These are phyloP conservation scores for Aspergillus coremiiformis DNA, from an alignment of 495 filamentous ascomycete genomes.

Conservation along the genomic window DNA sequence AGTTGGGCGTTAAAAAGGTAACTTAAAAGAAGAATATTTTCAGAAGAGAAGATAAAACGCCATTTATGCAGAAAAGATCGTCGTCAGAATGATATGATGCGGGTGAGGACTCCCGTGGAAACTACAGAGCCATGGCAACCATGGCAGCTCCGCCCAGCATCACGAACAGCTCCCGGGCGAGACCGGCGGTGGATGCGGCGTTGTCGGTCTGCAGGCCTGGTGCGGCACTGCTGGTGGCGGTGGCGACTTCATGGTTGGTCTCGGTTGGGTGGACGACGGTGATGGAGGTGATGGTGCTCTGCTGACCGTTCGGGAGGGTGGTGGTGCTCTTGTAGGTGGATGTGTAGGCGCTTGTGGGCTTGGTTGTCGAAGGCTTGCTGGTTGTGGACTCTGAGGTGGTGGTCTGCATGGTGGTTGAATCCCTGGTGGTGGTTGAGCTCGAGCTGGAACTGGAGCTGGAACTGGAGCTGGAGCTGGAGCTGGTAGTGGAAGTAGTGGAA, in stretches of 20 bases:
- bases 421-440: constrained; percentile 34
- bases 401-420: constrained; percentile 3
- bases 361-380: constrained; percentile 8
- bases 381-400: constrained; percentile 22
- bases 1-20: constrained; percentile 12
- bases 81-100: neutral
- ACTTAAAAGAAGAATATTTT: constrained; percentile 34
- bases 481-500: constrained; percentile 38
- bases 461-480: too few relatives aligned
- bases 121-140: constrained; percentile 35
- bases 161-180: constrained; percentile 34
- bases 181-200: constrained; percentile 22
- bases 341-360: constrained; percentile 22
- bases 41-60: neutral
- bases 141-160: constrained; percentile 39
- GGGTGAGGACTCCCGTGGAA: neutral
- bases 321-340: constrained; percentile 38
- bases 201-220: constrained; percentile 41
- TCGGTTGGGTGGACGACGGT: constrained; percentile 35
- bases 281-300: constrained; percentile 41
- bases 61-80: neutral
- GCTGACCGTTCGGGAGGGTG: constrained; percentile 66
- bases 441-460: too few relatives aligned
- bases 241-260: constrained; percentile 19
- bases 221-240: constrained; percentile 14